Evolutionary conservation across 495 filamentous ascomycete species (phyloP).

Genomic region (Neurospora sp.): DNA sequence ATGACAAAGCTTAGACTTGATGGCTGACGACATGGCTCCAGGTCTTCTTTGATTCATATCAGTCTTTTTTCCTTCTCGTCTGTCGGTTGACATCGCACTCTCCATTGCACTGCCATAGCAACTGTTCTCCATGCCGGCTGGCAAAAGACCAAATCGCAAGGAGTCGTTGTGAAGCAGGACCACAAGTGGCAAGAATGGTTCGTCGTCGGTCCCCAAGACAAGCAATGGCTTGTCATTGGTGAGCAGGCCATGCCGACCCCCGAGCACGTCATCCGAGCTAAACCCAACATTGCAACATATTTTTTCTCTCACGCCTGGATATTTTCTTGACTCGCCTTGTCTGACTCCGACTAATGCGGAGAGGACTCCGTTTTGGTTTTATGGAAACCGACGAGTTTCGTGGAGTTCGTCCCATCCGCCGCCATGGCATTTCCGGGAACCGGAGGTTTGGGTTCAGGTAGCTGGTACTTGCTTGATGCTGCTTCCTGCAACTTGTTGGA

Average conservation of each 20-base stretch:
- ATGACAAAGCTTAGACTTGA: not conserved
- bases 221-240: not conserved
- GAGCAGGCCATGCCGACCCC: conserved; percentile 3
- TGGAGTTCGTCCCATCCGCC: not conserved
- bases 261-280: conserved; percentile 41
- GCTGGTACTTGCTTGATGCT: not conserved
- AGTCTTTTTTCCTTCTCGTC: not conserved
- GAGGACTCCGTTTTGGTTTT: not conserved
- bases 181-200: not conserved
- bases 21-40: not conserved
- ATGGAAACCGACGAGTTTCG: not conserved
- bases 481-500: not conserved
- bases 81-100: not conserved
- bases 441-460: not conserved
- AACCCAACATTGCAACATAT: conserved; percentile 1
- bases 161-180: not conserved
- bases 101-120: not conserved
- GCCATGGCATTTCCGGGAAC: not conserved
- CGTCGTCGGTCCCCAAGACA: not conserved
- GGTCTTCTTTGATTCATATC: not conserved
- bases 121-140: not conserved
- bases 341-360: not conserved
- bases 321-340: not conserved
- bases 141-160: not conserved
- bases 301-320: not conserved